Percentiles rank a stretch among this genome's conserved stretches.
These are phyloP conservation scores for Steccherinum ochraceum DNA, from an alignment of 768 basidiomycete species.

Conservation along the genomic window DNA sequence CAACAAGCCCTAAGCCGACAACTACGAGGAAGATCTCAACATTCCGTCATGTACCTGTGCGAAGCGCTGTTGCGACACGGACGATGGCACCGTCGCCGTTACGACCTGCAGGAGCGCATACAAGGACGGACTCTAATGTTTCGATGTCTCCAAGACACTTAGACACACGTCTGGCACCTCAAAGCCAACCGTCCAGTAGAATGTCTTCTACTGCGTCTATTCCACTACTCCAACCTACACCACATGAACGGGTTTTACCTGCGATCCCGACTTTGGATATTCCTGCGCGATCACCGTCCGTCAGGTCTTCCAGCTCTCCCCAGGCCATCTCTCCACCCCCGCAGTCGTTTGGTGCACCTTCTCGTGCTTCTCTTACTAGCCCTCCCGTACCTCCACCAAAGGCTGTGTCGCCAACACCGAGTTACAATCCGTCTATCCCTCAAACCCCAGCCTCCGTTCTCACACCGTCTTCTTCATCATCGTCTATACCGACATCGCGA, in stretches of 20 bases:
- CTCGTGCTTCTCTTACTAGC: conserved; percentile 1
- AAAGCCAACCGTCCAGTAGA: conserved; percentile 11
- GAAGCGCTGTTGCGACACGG: conserved; percentile 16
- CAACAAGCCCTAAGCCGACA: conserved; percentile 5
- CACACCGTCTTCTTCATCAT: conserved; percentile 17
- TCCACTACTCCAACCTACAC: conserved; percentile 11
- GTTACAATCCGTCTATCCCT: neutral
- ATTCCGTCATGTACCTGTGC: conserved; percentile 45
- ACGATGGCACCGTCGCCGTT: conserved; percentile 29
- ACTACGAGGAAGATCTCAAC: conserved; percentile 37
- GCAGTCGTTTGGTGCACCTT: neutral
- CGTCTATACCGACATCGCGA: conserved; percentile 10
- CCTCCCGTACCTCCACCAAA: conserved; percentile 4
- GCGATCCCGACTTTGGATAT: conserved; percentile 18
- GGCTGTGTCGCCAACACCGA: neutral
- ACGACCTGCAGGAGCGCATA: conserved; percentile 20
- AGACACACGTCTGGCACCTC: conserved; percentile 2
- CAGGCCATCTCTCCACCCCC: neutral
- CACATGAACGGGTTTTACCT: conserved; percentile 17
- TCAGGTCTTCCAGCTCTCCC: conserved; percentile 6
- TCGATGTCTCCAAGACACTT: conserved; percentile 15
- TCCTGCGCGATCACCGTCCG: conserved; percentile 10
- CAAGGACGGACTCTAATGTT: conserved; percentile 12
- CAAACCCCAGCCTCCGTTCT: conserved; percentile 2
- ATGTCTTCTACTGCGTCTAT: conserved; percentile 14